Percentiles rank a stretch among this genome's conserved stretches.
These are phyloP conservation scores for Sonneratia alba DNA, from an alignment of 345 rosid species.

Conservation along the genomic window DNA sequence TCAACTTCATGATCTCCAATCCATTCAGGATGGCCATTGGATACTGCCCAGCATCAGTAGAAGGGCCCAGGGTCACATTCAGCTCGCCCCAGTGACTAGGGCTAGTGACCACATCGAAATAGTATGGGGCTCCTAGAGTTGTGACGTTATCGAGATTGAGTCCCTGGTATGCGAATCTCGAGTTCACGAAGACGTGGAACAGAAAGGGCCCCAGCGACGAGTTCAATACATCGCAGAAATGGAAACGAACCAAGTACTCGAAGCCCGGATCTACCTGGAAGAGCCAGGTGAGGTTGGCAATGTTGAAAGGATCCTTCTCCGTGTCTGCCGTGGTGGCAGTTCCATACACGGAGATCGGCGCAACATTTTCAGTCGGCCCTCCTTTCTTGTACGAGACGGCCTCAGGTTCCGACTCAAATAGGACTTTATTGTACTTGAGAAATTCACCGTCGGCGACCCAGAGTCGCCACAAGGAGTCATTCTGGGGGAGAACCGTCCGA, in stretches of 20 bases:
- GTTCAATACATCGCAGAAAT: conserved; percentile 55
- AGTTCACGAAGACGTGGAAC: conserved; percentile 49
- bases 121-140: conserved; percentile 50
- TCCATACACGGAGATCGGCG: conserved; percentile 68
- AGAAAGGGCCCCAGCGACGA: conserved; percentile 3
- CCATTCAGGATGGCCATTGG: conserved; percentile 17
- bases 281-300: conserved; percentile 61
- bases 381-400: conserved; percentile 42
- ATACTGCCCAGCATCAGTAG: conserved; percentile 9
- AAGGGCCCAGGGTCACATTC: conserved; percentile 54
- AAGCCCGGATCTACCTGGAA: conserved; percentile 58
- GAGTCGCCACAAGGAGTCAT: conserved; percentile 60
- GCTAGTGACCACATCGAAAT: conserved; percentile 43
- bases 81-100: conserved; percentile 18
- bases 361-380: conserved; percentile 27
- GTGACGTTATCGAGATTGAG: conserved; percentile 35
- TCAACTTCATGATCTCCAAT: conserved; percentile 18
- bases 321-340: conserved; percentile 47
- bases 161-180: conserved; percentile 28
- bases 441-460: conserved; percentile 60
- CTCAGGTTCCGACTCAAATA: conserved; percentile 19
- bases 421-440: conserved; percentile 20
- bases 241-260: conserved; percentile 63
- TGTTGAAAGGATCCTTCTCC: conserved; percentile 11
- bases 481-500: conserved; percentile 27